A percentile compares a stretch with the other conserved stretches of the same genome.
phyloP scores from a whole-genome alignment of 1,139 yeast genomes.

The Sugiyamaella grinbergsii region DNA sequence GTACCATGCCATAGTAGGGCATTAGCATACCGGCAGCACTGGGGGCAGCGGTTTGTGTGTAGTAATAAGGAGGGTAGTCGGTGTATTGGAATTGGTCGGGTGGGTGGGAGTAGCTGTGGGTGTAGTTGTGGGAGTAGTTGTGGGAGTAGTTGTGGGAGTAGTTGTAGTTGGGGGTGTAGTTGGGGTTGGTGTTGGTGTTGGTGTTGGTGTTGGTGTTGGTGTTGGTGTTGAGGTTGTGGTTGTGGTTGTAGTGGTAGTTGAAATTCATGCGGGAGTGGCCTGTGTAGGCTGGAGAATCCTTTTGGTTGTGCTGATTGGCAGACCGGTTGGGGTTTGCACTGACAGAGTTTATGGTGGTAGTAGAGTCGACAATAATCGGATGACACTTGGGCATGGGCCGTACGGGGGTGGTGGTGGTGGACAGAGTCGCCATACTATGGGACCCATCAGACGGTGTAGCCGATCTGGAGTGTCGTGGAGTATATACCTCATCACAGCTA shows the following conservation, averaged over 20 bases:
- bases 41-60: constrained; percentile 2
- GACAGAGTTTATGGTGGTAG: neutral
- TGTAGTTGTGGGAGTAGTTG: neutral
- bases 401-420: neutral
- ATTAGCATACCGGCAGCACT: neutral
- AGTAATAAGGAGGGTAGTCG: constrained; percentile 2
- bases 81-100: too few relatives aligned
- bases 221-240: too few relatives aligned
- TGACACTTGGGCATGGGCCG: too few relatives aligned
- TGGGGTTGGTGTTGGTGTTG: neutral
- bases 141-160: neutral
- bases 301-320: neutral
- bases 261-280: too few relatives aligned
- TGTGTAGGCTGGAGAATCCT: too few relatives aligned
- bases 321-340: neutral
- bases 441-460: constrained; percentile 1
- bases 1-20: constrained; percentile 5
- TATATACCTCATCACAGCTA: constrained; percentile 9
- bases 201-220: too few relatives aligned
- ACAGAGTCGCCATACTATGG: neutral
- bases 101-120: constrained; percentile 3
- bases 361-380: constrained; percentile 6
- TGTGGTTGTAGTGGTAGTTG: too few relatives aligned
- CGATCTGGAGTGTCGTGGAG: constrained; percentile 9
- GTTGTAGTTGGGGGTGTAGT: neutral